Percentiles rank a stretch among this genome's conserved stretches.
These are phyloP conservation scores for Neckera pumila DNA, from an alignment of 225 moss, liverwort and hornwort species.

Conservation along the genomic window DNA sequence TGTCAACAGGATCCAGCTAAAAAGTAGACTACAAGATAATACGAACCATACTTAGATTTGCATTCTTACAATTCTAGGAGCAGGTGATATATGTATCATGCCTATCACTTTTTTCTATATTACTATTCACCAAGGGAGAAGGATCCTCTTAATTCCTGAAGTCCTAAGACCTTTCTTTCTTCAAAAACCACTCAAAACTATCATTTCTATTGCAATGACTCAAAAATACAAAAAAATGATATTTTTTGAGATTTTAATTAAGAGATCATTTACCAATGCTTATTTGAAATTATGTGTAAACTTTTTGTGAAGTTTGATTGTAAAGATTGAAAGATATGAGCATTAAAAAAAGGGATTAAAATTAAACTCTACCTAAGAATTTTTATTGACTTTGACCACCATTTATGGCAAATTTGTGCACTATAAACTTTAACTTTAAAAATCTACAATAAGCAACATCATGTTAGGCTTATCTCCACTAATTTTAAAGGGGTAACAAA, in stretches of 20 bases:
- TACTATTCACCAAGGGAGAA: not conserved
- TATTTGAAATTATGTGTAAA: no score
- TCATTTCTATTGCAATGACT: not conserved
- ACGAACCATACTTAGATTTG: not conserved
- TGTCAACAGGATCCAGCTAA: not conserved
- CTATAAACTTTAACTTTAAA: not conserved
- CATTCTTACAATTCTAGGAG: no score
- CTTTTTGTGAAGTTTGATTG: not conserved
- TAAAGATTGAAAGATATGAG: not conserved
- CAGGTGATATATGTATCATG: not conserved
- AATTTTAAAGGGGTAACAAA: rapidly evolving
- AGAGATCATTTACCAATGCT: rapidly evolving
- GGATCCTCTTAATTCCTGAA: no score
- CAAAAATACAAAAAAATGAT: not conserved
- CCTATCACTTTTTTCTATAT: not conserved
- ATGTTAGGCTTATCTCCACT: not conserved
- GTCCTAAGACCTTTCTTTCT: no score
- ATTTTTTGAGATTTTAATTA: not conserved
- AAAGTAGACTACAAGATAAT: not conserved
- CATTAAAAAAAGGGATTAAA: not conserved
- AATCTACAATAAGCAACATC: not conserved
- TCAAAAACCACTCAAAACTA: not conserved
- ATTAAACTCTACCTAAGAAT: not conserved
- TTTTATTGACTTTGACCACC: not conserved
- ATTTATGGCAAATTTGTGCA: not conserved